Base-by-base conservation (phyloP, 2,329 filamentous ascomycete genomes). In the Lecanicillium sp. region DNA sequence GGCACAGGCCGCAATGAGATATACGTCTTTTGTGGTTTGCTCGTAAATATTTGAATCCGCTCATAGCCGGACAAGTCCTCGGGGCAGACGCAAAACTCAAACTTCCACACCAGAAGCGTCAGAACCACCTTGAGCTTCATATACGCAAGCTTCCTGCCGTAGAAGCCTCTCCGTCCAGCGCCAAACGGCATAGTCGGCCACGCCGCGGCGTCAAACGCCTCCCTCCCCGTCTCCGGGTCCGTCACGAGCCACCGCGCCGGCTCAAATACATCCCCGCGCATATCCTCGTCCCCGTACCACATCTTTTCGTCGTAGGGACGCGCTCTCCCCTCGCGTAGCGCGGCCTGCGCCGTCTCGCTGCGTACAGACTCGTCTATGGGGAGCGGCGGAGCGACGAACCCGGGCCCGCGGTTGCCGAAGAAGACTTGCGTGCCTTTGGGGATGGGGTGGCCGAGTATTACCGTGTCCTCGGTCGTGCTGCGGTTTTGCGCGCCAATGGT, bases 401-500 rank as follows among this genome's bases (percentile, higher is more conserved):
- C 45, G 0, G 54, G 43, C 0, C 56, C 51, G 18, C 45, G 42
- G 8, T 45, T 40, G 13, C 46, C 40, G 11, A 51, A 35, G 9
- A 53, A 44, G 0, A 58, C 40, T 10, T 47, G 41, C 2, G 55
- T 58, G 17, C 52, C 57, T 38, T 47, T 50, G 13, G 56, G 56
- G 11, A 60, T 38, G 13, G 29, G 25, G 29, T 46, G 44, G 2
- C 56, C 56, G n/a, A 59, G 43, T 0, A 59, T 41, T 1, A 44
- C 44, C 3, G 54, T 55, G 25, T 60, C 56, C 14, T 37, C 29
- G 19, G 39, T 39, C 4, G 54, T 47, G 20, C 46, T 40, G 4
- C 57, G 51, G n/a, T 49, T 46, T 2, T 55, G 37, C 9, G 51
- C 41, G 9, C 53, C 42, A 8, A 49, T 40, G 2, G 53, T 50